Evolutionary conservation across 495 filamentous ascomycete genomes (phyloP).

Genomic region (Penicillium daleae): DNA sequence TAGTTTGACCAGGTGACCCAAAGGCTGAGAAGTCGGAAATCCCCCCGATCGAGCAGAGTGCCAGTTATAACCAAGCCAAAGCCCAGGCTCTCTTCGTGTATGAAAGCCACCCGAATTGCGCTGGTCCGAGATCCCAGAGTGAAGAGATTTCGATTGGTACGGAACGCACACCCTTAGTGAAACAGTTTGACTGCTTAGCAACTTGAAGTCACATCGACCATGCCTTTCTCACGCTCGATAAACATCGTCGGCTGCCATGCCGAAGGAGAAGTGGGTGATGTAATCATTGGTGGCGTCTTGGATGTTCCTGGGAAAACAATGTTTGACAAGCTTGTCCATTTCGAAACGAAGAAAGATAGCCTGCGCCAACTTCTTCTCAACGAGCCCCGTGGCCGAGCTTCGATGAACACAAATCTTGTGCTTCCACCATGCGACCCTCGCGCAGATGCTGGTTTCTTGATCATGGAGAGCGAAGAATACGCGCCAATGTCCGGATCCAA

Average conservation of each 20-base stretch:
- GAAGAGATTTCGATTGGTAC: background rate
- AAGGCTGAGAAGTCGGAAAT: background rate
- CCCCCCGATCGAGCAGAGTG: background rate
- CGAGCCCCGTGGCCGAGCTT: conserved; percentile 40
- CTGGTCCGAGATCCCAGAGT: background rate
- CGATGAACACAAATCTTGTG: conserved; percentile 40
- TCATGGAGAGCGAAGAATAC: conserved; percentile 47
- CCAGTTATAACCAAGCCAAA: background rate
- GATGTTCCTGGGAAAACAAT: conserved; percentile 40
- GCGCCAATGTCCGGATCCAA: conserved; percentile 44
- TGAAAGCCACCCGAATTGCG: background rate
- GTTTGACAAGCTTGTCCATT: conserved; percentile 37
- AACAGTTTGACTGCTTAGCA: background rate
- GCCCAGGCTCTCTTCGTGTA: background rate
- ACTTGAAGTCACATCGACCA: background rate
- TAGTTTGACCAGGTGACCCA: background rate
- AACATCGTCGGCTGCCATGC: conserved; percentile 36
- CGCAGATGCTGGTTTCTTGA: conserved; percentile 43
- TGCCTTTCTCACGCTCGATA: conserved; percentile 34
- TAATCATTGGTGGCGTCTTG: conserved; percentile 39
- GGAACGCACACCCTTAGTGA: background rate
- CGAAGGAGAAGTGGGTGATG: conserved; percentile 41
- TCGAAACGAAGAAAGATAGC: conserved; percentile 32
- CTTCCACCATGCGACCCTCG: conserved; percentile 39
- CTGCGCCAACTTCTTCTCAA: conserved; percentile 41